Evolutionary conservation across 148 eudicot species (phyloP), one percentile per base, ranked within the genome.

Genomic region (Chenopodium formosanum): DNA sequence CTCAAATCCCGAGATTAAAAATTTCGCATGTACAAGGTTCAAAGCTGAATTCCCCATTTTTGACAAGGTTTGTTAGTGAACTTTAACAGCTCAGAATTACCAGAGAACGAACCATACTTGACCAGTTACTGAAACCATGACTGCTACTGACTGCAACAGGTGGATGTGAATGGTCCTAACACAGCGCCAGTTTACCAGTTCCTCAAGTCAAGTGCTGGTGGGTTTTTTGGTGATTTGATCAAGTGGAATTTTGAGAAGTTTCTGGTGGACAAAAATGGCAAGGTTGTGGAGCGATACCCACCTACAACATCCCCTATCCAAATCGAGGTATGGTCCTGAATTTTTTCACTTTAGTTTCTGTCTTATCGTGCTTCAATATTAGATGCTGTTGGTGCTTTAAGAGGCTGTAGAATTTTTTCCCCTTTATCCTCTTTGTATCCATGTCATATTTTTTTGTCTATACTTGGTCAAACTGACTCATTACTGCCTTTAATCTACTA

Each of bases 211-310:
- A 92, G 85, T 74, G 76, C 91, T 20, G 97, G 97, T 53, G 99
- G 99, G 63, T 89, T 95, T 77, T 89, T 95, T 62, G 97, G 99
- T 60, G 97, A 93, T 76, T 74, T 91, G 81, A 56, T 93, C 83
- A 93, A 95, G 87, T 93, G 97, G 99, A 94, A 95, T 79, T 95
- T 95, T 32, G 97, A 93, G 92, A 95, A 95, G 87, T 95, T 95
- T 87, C 74, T 95, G 69, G 95, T 92, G 63, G 95, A 95, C 86
- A 95, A 91, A 82, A 89, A 90, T 83, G 99, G 99, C n/a, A 92
- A 89, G 79, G 93, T 95, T 80, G 94, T 91, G 25, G 88, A 91
- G 85, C 87, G 99, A 90, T 95, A 93, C 82, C 91, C 89, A 29
- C 97, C 99, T n/a, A 93, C 97, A 34, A 95, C 99, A 4, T 89